Conservation (phyloP, 306 rosid species). For the Ziziphus jujuba region DNA sequence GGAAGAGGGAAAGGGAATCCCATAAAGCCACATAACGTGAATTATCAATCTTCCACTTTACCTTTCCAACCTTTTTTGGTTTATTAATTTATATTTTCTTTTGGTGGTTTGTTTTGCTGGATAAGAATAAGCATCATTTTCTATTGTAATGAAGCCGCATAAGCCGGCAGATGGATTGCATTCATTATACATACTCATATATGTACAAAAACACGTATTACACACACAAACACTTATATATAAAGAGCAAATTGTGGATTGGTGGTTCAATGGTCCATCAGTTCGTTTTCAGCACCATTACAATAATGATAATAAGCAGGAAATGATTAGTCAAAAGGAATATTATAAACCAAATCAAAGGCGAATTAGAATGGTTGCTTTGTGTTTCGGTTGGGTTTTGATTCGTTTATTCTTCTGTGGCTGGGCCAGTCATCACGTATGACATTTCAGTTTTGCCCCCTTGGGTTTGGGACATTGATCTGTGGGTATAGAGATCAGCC, state of each 20-base stretch:
- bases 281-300: background rate
- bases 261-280: background rate
- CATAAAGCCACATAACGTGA: slow-evolving; percentile 30
- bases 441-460: no score
- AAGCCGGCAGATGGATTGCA: slow-evolving; percentile 9
- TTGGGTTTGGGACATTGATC: no score
- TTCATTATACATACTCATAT: background rate
- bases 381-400: no score
- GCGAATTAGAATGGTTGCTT: no score
- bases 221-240: no score
- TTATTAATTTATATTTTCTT: slow-evolving; percentile 21
- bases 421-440: no score
- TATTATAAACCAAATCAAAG: no score
- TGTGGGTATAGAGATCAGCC: no score
- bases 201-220: no score
- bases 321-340: background rate
- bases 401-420: no score
- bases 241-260: background rate
- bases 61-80: slow-evolving; percentile 1
- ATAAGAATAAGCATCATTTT: slow-evolving; percentile 53
- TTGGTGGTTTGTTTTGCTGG: slow-evolving; percentile 19
- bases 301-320: background rate
- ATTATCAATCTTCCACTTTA: slow-evolving; percentile 33
- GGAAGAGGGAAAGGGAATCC: slow-evolving; percentile 49
- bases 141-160: slow-evolving; percentile 31